phyloP scores from a whole-genome alignment of 1,139 yeast genomes.

The Saccharomyces hybrid region DNA sequence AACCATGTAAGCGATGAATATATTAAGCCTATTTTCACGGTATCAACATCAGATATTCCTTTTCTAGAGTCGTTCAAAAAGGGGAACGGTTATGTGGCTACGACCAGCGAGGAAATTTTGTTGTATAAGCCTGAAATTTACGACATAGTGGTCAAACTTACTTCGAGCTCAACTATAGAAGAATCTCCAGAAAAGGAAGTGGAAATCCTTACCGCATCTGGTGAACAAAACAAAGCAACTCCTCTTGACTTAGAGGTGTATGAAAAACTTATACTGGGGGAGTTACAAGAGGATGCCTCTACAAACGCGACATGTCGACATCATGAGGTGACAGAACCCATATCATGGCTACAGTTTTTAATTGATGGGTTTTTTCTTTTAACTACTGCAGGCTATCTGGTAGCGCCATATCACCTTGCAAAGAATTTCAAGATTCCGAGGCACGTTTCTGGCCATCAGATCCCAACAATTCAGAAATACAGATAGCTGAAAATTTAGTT shows the following conservation, averaged over 20 bases:
- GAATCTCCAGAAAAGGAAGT: conserved; percentile 2
- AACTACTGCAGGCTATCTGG: conserved; percentile 72
- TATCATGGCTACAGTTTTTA: conserved; percentile 55
- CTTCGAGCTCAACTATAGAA: conserved; percentile 27
- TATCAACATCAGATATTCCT: conserved; percentile 40
- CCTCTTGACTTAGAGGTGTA: conserved; percentile 31
- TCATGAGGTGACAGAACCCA: conserved; percentile 34
- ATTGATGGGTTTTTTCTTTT: conserved; percentile 77
- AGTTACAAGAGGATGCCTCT: conserved; percentile 17
- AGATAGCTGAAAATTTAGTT: conserved; percentile 41
- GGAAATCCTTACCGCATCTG: background rate
- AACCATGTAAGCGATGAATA: conserved; percentile 14
- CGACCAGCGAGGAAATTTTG: conserved; percentile 66
- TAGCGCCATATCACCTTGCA: conserved; percentile 33
- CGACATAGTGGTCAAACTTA: conserved; percentile 42
- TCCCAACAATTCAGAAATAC: background rate
- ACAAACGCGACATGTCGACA: conserved; percentile 23
- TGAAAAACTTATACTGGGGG: conserved; percentile 10
- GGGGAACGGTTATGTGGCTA: conserved; percentile 44
- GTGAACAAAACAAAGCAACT: conserved; percentile 30
- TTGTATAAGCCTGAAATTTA: conserved; percentile 48
- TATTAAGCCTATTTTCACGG: conserved; percentile 51
- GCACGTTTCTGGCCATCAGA: conserved; percentile 34
- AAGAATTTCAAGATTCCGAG: conserved; percentile 36
- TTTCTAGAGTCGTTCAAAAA: conserved; percentile 12